Percentiles rank a stretch among this genome's conserved stretches.
Conservation (phyloP, 179 eudicot species). For the Dionaea muscipula region DNA sequence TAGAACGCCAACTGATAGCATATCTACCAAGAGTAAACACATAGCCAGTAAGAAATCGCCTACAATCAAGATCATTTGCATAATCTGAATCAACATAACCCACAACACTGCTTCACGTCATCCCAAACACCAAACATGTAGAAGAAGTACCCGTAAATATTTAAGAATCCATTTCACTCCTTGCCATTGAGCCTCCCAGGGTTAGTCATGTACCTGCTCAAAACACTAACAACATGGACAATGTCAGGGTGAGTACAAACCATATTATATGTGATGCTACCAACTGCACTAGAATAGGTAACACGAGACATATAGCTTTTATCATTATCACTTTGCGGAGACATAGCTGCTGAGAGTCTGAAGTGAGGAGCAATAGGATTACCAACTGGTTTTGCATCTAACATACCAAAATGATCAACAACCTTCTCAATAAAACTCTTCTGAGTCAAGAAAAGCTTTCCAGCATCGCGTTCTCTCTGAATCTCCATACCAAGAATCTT, state of each 20-base stretch:
- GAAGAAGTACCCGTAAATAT: background rate
- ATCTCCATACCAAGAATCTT: slow-evolving; percentile 13
- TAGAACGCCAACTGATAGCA: background rate
- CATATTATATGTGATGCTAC: background rate
- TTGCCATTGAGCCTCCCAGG: background rate
- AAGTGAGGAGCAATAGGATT: slow-evolving; percentile 3
- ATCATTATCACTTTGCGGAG: background rate
- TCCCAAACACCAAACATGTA: background rate
- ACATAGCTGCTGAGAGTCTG: background rate
- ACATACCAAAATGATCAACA: background rate
- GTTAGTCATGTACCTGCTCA: background rate
- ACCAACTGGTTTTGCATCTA: background rate
- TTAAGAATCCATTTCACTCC: slow-evolving; percentile 1
- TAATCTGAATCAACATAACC: background rate
- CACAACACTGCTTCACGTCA: background rate
- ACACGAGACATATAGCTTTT: background rate
- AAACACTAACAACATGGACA: background rate
- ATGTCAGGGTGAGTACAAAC: background rate
- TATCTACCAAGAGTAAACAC: background rate
- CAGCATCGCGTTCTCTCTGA: background rate
- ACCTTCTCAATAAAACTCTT: slow-evolving; percentile 1
- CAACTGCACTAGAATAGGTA: slow-evolving; percentile 3
- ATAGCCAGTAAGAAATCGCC: background rate
- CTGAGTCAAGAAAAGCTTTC: background rate
- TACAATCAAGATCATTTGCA: background rate